Evolutionary conservation across 176 grass and related monocot species (phyloP).

Genomic region (Chrysopogon serrulatus): DNA sequence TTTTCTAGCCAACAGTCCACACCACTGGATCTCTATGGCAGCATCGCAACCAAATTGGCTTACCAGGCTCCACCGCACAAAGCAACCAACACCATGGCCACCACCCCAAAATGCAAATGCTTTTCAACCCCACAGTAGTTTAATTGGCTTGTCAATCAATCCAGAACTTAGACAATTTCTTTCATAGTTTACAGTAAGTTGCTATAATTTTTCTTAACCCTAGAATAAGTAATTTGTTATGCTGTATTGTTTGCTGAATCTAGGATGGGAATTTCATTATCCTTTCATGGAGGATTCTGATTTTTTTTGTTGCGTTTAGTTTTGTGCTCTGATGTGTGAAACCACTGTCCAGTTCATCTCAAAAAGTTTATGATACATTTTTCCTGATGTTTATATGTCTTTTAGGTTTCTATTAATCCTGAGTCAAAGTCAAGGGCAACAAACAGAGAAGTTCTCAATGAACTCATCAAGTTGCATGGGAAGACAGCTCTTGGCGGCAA

Average conservation of each 20-base stretch:
- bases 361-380: neutral
- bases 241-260: neutral
- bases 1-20: neutral
- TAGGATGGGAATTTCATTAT: neutral
- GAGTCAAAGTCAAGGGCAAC: conserved; percentile 63
- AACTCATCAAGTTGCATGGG: conserved; percentile 56
- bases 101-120: neutral
- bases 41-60: neutral
- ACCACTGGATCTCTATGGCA: neutral
- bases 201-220: neutral
- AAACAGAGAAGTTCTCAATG: conserved; percentile 59
- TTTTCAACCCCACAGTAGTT: neutral
- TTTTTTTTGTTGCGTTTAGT: neutral
- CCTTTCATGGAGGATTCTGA: neutral
- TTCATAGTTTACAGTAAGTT: neutral
- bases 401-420: conserved; percentile 70
- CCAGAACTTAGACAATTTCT: neutral
- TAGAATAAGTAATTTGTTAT: neutral
- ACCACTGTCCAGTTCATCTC: neutral
- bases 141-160: neutral
- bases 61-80: neutral
- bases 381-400: neutral
- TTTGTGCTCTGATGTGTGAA: neutral
- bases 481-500: conserved; percentile 49
- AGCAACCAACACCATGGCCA: neutral